phyloP scores from a whole-genome alignment of 768 basidiomycete species.

The Podaxis sp. region DNA sequence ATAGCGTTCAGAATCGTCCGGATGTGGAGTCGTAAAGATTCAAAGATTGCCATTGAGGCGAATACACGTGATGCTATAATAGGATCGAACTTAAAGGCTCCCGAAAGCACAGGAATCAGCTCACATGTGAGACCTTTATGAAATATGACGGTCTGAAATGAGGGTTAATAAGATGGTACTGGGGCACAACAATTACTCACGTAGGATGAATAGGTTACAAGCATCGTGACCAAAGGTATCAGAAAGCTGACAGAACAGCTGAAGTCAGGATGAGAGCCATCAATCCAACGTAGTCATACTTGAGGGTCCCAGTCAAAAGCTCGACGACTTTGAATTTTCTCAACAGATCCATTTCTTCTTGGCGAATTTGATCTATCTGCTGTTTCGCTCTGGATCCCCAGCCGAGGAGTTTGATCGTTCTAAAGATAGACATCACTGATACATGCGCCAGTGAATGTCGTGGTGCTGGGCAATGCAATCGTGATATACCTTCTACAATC shows the following conservation, averaged over 20 bases:
- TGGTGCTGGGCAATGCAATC: neutral
- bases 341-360: conserved; percentile 39
- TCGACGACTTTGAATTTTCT: conserved; percentile 52
- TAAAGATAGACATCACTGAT: conserved; percentile 26
- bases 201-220: conserved; percentile 62
- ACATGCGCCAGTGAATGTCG: neutral
- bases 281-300: neutral
- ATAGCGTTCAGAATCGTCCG: conserved; percentile 33
- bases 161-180: neutral
- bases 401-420: conserved; percentile 74
- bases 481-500: conserved; percentile 54
- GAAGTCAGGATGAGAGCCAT: too few relatives aligned
- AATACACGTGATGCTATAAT: neutral
- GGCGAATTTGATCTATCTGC: conserved; percentile 54
- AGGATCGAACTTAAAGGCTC: neutral
- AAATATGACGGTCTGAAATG: conserved; percentile 33
- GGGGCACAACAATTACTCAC: conserved; percentile 7
- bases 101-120: neutral
- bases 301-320: conserved; percentile 31
- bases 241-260: conserved; percentile 39
- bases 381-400: conserved; percentile 59
- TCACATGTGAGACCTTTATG: conserved; percentile 34
- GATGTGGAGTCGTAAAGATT: conserved; percentile 55
- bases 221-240: conserved; percentile 66
- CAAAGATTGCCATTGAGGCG: conserved; percentile 47